Conservation (phyloP, 2,329 filamentous ascomycete genomes). For the Fusarium duplospermum region DNA sequence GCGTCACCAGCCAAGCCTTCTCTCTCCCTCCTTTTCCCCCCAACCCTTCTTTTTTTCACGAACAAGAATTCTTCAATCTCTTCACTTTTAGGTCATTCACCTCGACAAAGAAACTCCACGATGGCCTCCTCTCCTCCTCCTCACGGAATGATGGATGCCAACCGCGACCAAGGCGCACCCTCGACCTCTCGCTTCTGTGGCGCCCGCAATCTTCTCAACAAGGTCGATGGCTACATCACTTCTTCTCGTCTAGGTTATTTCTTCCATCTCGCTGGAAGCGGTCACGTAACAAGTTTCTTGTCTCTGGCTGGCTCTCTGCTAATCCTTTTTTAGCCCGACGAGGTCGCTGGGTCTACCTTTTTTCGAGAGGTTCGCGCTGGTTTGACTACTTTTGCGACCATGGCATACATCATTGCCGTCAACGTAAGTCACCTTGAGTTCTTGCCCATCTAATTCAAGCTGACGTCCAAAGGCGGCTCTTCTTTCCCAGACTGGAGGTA, state of each 20-base stretch:
- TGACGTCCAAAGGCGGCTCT: constrained; percentile 69
- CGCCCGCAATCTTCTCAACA: constrained; percentile 51
- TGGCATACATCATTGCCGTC: constrained; percentile 87
- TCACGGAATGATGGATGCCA: constrained; percentile 21
- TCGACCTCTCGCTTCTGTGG: constrained; percentile 45
- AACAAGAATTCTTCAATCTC: neutral
- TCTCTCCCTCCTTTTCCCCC: neutral
- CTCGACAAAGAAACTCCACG: neutral
- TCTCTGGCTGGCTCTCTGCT: too few species aligned
- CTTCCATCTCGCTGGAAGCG: constrained; percentile 75
- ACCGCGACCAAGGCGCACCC: neutral
- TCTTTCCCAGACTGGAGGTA: constrained; percentile 80
- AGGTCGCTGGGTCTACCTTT: constrained; percentile 76
- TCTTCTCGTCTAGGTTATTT: constrained; percentile 65
- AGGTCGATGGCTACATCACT: constrained; percentile 51
- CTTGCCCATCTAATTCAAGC: neutral
- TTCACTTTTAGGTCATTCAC: neutral
- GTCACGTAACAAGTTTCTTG: constrained; percentile 66
- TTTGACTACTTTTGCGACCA: constrained; percentile 82
- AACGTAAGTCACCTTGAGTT: constrained; percentile 58
- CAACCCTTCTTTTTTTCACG: neutral
- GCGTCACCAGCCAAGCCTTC: constrained; percentile 25
- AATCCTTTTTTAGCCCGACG: constrained; percentile 63
- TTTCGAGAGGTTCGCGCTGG: constrained; percentile 83
- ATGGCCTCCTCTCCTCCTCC: constrained; percentile 28